These are phyloP conservation scores for Tripterygium wilfordii DNA, from an alignment of 177 flowering plant species.

Conservation along the genomic window DNA sequence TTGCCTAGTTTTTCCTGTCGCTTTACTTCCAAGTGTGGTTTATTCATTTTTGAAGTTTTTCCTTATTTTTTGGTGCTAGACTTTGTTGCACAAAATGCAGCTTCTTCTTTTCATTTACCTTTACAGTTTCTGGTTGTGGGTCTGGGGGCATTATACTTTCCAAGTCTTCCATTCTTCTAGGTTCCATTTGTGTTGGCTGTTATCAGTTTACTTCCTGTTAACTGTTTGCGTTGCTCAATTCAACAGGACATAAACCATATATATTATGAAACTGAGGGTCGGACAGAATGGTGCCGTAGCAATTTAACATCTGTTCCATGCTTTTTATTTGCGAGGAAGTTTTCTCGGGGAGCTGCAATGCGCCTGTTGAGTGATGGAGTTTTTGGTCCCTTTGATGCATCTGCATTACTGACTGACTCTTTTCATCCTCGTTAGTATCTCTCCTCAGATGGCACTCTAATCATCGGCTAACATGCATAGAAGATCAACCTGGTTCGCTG, in stretches of 20 bases:
- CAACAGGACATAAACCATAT: slow-evolving; percentile 68
- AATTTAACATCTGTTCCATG: slow-evolving; percentile 59
- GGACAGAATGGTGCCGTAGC: slow-evolving; percentile 81
- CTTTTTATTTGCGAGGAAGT: slow-evolving; percentile 86
- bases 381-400: slow-evolving; percentile 36
- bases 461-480: too few species aligned
- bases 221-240: background rate
- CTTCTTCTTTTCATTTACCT: too few species aligned
- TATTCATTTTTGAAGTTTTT: background rate
- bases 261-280: slow-evolving; percentile 67
- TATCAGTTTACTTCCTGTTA: background rate
- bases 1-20: background rate
- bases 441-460: too few species aligned
- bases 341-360: slow-evolving; percentile 79
- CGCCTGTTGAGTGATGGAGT: slow-evolving; percentile 68
- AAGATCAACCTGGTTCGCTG: too few species aligned
- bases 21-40: background rate
- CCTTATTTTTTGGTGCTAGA: too few species aligned
- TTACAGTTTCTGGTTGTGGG: too few species aligned
- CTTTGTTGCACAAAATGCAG: too few species aligned
- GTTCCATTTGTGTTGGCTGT: background rate
- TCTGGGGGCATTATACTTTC: too few species aligned
- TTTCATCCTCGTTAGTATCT: too few species aligned
- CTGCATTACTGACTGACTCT: too few species aligned
- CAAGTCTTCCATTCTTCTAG: background rate